phyloP scores from a whole-genome alignment of 2,329 filamentous ascomycete genomes.

The Cadophora luteo-olivacea region DNA sequence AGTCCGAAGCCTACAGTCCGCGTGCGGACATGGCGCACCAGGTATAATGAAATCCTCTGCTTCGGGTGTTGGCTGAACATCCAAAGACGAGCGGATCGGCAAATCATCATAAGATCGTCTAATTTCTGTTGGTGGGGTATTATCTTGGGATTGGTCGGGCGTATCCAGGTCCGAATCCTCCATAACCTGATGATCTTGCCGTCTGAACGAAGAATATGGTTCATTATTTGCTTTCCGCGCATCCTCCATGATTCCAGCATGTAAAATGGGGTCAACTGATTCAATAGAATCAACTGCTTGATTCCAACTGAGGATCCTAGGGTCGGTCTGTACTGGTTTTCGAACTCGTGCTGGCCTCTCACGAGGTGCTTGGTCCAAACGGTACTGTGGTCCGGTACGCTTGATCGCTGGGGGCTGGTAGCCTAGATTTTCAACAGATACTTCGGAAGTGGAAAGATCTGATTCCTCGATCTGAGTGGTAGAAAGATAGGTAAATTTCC shows the following conservation, averaged over 20 bases:
- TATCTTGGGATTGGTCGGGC: conserved; percentile 1
- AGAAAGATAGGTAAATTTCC: conserved; percentile 30
- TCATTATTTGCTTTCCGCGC: conserved; percentile 25
- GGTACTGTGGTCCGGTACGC: not conserved
- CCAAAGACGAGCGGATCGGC: conserved; percentile 16
- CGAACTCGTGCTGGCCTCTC: conserved; percentile 32
- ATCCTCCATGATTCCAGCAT: conserved; percentile 40
- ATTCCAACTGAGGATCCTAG: conserved; percentile 41
- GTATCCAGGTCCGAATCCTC: not conserved
- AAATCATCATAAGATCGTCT: conserved; percentile 1
- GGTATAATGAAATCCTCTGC: conserved; percentile 20
- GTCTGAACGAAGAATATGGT: conserved; percentile 13
- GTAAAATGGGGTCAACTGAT: conserved; percentile 38
- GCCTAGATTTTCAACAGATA: conserved; percentile 14
- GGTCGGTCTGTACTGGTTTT: conserved; percentile 38
- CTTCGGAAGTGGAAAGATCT: conserved; percentile 20
- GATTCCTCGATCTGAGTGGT: conserved; percentile 23
- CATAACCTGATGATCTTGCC: conserved; percentile 4
- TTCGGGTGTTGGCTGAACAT: conserved; percentile 19
- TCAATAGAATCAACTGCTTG: conserved; percentile 41
- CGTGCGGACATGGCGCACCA: conserved; percentile 38
- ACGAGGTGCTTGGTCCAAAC: not conserved
- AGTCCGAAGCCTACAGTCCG: conserved; percentile 31
- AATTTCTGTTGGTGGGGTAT: not conserved
- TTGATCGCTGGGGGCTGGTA: conserved; percentile 3